Evolutionary conservation across 2,329 filamentous ascomycete genomes (phyloP).

Genomic region (Phaeosphaeria sp.): DNA sequence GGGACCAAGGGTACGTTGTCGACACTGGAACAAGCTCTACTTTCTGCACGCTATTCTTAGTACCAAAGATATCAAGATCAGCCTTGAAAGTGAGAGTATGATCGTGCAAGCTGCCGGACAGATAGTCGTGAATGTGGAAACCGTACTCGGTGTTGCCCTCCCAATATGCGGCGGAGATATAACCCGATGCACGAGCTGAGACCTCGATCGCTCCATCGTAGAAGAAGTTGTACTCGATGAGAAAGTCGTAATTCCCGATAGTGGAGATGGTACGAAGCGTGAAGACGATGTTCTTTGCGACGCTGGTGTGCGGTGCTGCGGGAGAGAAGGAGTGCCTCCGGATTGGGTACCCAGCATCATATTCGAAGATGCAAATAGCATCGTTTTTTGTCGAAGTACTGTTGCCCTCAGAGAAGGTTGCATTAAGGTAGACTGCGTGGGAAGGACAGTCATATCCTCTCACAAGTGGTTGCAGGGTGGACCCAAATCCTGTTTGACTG

Average conservation of each 20-base stretch:
- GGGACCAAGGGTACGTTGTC: conserved; percentile 59
- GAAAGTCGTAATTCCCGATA: conserved; percentile 50
- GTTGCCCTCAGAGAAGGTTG: conserved; percentile 48
- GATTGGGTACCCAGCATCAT: conserved; percentile 36
- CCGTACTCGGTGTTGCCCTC: conserved; percentile 43
- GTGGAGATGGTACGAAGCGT: conserved; percentile 57
- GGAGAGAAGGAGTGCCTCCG: conserved; percentile 34
- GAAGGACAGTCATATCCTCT: conserved; percentile 61
- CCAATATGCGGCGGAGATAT: conserved; percentile 34
- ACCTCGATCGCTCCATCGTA: conserved; percentile 37
- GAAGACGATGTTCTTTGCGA: conserved; percentile 47
- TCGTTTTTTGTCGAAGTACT: conserved; percentile 53
- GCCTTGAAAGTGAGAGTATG: conserved; percentile 53
- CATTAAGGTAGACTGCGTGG: conserved; percentile 59
- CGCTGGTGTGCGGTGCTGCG: conserved; percentile 28
- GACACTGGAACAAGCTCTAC: conserved; percentile 49
- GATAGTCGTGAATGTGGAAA: conserved; percentile 47
- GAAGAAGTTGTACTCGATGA: conserved; percentile 36
- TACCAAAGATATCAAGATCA: conserved; percentile 48
- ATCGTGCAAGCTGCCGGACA: conserved; percentile 46
- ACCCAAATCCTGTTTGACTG: conserved; percentile 57
- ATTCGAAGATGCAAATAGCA: conserved; percentile 55
- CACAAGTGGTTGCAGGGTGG: conserved; percentile 52
- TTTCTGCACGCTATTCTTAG: conserved; percentile 44
- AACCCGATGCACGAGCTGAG: conserved; percentile 34